Evolutionary conservation across 2,329 filamentous ascomycete genomes (phyloP).

Genomic region (Chaetomium globosum): DNA sequence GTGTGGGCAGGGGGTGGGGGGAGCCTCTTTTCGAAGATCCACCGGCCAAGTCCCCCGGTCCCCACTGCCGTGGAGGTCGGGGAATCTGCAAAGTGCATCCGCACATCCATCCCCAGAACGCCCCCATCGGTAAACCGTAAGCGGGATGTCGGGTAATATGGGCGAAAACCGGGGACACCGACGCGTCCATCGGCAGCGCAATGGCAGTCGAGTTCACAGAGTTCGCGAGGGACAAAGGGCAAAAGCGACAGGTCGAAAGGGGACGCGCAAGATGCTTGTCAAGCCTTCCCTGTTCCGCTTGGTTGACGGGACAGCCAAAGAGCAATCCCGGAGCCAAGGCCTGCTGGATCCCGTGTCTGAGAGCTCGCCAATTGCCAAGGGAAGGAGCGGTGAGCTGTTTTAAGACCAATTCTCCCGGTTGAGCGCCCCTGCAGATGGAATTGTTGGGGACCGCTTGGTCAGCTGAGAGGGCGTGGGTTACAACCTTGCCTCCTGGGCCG

Average conservation of each 20-base stretch:
- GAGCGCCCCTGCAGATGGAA: constrained; percentile 32
- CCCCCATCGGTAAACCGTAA: neutral
- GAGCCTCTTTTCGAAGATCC: neutral
- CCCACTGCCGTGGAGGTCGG: constrained; percentile 17
- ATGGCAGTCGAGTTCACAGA: neutral
- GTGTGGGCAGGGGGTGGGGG: constrained; percentile 1
- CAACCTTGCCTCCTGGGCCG: constrained; percentile 28
- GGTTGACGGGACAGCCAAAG: neutral
- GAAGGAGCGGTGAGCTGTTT: constrained; percentile 37
- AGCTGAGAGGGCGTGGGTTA: constrained; percentile 25
- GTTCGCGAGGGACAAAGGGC: neutral
- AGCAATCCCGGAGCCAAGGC: constrained; percentile 3
- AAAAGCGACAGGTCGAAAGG: neutral
- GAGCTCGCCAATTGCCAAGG: constrained; percentile 23
- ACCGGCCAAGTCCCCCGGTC: neutral
- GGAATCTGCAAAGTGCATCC: constrained; percentile 26
- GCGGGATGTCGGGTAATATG: constrained; percentile 16
- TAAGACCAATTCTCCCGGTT: constrained; percentile 36
- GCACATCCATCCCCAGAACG: constrained; percentile 10
- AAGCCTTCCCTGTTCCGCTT: neutral
- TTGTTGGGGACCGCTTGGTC: constrained; percentile 33
- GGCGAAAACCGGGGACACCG: neutral
- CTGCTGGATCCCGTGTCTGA: constrained; percentile 4
- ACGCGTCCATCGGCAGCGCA: neutral
- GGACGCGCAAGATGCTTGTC: constrained; percentile 9